phyloP scores from a whole-genome alignment of 805 yeast genomes.

The Torulaspora quercuum region DNA sequence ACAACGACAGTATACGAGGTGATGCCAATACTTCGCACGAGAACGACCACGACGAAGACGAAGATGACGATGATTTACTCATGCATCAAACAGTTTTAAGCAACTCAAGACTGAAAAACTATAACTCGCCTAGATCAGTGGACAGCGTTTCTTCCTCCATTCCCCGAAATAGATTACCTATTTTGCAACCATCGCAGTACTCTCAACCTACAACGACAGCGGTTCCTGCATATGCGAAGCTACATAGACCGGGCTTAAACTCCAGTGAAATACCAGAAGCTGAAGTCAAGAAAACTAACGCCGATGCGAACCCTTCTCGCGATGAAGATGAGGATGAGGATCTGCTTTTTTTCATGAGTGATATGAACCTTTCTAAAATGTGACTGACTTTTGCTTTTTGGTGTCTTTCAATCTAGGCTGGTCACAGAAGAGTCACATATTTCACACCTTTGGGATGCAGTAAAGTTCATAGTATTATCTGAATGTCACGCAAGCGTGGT shows the following conservation, averaged over 20 bases:
- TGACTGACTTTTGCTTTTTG: conserved; percentile 4
- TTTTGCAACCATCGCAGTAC: conserved; percentile 29
- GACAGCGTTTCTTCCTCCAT: conserved; percentile 31
- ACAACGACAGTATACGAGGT: conserved; percentile 3
- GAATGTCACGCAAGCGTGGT: no score
- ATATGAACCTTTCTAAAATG: conserved; percentile 50
- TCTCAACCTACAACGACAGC: conserved; percentile 35
- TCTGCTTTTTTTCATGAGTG: conserved; percentile 68
- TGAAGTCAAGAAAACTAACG: conserved; percentile 7
- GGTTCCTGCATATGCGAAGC: conserved; percentile 35
- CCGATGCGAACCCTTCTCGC: conserved; percentile 34
- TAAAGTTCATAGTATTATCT: no score
- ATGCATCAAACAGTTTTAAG: conserved; percentile 12
- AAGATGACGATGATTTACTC: conserved; percentile 25
- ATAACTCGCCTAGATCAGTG: conserved; percentile 30
- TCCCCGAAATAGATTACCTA: conserved; percentile 25
- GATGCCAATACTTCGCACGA: conserved; percentile 2
- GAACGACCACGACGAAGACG: conserved; percentile 14
- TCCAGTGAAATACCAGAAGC: conserved; percentile 10
- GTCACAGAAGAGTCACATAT: no score
- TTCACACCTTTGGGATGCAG: no score
- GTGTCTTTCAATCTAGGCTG: no score
- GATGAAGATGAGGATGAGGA: conserved; percentile 60
- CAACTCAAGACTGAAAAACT: conserved; percentile 11
- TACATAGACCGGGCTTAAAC: conserved; percentile 32